Conservation (phyloP, 257 asterid genomes). For the Eustoma russellianum region DNA sequence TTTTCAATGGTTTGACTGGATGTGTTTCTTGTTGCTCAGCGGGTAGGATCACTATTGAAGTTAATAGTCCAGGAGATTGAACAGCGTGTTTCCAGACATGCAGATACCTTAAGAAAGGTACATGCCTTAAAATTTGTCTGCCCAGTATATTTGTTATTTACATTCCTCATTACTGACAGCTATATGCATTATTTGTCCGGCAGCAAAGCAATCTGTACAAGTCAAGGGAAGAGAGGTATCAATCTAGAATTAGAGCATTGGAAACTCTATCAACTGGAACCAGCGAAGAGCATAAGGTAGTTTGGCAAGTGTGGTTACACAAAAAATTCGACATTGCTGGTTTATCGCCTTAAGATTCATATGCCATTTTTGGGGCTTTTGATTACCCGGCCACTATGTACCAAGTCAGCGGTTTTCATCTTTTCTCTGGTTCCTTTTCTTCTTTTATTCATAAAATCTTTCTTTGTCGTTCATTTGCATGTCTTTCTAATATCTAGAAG, state of each 20-base stretch:
- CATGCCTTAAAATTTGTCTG: constrained; percentile 9
- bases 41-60: constrained; percentile 71
- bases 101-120: constrained; percentile 69
- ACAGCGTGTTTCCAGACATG: constrained; percentile 59
- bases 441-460: too few relatives aligned
- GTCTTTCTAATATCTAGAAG: too few relatives aligned
- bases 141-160: background rate
- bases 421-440: too few relatives aligned
- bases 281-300: constrained; percentile 80
- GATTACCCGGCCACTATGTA: too few relatives aligned
- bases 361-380: too few relatives aligned
- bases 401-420: too few relatives aligned
- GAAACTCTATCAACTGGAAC: constrained; percentile 81
- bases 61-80: constrained; percentile 80
- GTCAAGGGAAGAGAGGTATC: constrained; percentile 76
- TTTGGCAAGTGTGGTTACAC: constrained; percentile 1
- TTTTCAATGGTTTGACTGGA: constrained; percentile 17
- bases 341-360: too few relatives aligned
- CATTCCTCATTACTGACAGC: constrained; percentile 1
- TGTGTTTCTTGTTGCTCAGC: constrained; percentile 34
- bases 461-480: too few relatives aligned
- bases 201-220: constrained; percentile 77
- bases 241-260: constrained; percentile 54
- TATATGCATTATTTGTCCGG: constrained; percentile 15
- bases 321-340: too few relatives aligned